phyloP scores from a whole-genome alignment of 2,329 filamentous ascomycete species.

The Diaporthe longicolla region DNA sequence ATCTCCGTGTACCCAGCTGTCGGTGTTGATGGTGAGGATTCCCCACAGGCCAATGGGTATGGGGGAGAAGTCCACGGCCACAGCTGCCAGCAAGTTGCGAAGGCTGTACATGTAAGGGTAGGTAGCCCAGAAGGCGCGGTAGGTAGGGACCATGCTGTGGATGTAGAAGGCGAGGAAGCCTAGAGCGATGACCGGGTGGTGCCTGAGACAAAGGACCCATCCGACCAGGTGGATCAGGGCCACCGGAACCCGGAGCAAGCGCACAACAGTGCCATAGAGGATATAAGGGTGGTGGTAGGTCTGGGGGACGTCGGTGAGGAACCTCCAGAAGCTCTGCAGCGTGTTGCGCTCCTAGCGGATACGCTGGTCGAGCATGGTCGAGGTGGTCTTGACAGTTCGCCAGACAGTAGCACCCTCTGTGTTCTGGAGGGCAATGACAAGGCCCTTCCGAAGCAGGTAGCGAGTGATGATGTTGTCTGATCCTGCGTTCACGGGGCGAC shows the following conservation, averaged over 20 bases:
- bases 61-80: constrained; percentile 19
- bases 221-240: constrained; percentile 16
- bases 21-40: constrained; percentile 22
- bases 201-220: constrained; percentile 9
- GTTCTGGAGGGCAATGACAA: constrained; percentile 16
- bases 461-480: constrained; percentile 26
- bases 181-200: constrained; percentile 12
- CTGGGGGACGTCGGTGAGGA: constrained; percentile 19
- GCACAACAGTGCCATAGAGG: constrained; percentile 11
- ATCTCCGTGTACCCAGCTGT: constrained; percentile 33
- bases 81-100: constrained; percentile 22
- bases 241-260: constrained; percentile 19
- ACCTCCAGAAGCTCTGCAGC: constrained; percentile 25
- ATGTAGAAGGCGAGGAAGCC: constrained; percentile 25
- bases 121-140: constrained; percentile 19
- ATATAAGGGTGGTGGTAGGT: constrained; percentile 29
- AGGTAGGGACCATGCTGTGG: not conserved
- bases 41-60: constrained; percentile 30
- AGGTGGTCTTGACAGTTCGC: constrained; percentile 23
- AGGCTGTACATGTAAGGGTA: constrained; percentile 33
- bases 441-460: constrained; percentile 10
- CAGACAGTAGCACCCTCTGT: constrained; percentile 17
- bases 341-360: constrained; percentile 36
- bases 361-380: constrained; percentile 34
- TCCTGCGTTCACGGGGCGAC: constrained; percentile 14